phyloP scores from a whole-genome alignment of 1,139 yeast species.

The Williopsis jadinii region DNA sequence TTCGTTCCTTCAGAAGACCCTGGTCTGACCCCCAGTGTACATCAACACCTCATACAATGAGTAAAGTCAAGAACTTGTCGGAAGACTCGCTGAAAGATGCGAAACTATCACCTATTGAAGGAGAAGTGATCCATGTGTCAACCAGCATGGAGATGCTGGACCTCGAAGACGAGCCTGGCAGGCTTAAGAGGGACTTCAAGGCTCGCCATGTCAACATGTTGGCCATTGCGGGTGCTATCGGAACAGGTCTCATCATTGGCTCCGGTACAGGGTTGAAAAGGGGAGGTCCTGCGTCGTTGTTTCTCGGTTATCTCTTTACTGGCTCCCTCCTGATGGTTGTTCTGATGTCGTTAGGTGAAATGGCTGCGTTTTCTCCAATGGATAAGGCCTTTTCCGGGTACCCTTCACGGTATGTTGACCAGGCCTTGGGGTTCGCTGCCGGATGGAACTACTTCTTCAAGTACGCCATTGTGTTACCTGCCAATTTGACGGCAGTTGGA shows the following conservation, averaged over 20 bases:
- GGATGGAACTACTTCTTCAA: slow-evolving; percentile 76
- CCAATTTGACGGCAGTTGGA: slow-evolving; percentile 75
- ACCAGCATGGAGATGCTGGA: no score
- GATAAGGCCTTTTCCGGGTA: slow-evolving; percentile 66
- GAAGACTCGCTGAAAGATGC: no score
- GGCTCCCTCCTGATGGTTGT: slow-evolving; percentile 68
- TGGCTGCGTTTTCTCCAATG: slow-evolving; percentile 60
- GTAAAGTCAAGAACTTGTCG: no score
- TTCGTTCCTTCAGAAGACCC: no score
- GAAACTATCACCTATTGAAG: no score
- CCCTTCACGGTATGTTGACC: slow-evolving; percentile 58
- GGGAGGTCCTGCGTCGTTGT: slow-evolving; percentile 77
- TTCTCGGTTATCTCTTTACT: slow-evolving; percentile 62
- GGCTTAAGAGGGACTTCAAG: slow-evolving; percentile 52
- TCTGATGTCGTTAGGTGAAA: slow-evolving; percentile 78
- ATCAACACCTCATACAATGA: no score
- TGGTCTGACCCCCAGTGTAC: no score
- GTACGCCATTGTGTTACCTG: slow-evolving; percentile 70
- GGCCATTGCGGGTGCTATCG: slow-evolving; percentile 80
- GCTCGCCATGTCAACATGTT: slow-evolving; percentile 76
- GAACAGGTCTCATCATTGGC: slow-evolving; percentile 73
- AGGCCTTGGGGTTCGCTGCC: slow-evolving; percentile 72
- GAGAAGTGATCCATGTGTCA: no score
- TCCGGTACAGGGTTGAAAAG: slow-evolving; percentile 57
- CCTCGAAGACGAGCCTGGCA: slow-evolving; percentile 48